Evolutionary conservation across 1,284 basidiomycete species (phyloP), one percentile per base, ranked within the genome.

Genomic region (Hortiboletus rubellus): DNA sequence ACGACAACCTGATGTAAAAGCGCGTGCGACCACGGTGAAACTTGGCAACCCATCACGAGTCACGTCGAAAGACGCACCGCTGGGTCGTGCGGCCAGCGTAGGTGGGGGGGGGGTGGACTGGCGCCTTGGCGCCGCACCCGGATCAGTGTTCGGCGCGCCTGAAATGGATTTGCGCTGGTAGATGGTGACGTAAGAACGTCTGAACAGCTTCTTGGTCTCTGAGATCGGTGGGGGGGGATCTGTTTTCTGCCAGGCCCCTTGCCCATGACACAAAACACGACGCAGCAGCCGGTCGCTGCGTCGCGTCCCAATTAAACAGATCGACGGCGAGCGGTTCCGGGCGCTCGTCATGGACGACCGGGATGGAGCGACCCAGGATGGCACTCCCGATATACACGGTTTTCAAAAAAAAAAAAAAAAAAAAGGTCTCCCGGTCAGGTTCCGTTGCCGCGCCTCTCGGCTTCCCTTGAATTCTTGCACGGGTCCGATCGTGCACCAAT

Each of bases 121-220:
- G 44, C 54, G 51, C 54, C 10, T 56, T 54, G 54, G 40, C 50
- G 54, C 54, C 46, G 38, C 52, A 30, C 12, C 54, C 54, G 54
- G 27, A 55, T 51, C 36, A 54, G 57, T 46, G 46, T 50, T 4
- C 47, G 52, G 44, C 12, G 36, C 8, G 46, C 40, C 51, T n/a
- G 59, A 61, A 52, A 58, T 46, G 24, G 42, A 31, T 40, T 45
- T 46, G 33, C 7, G 42, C 49, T 22, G 22, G 22, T 22, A 22
- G 3, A 22, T 22, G 22, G 22, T 22, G 47, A 60, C 57, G 53
- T 63, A 63, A 47, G 24, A 22, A 27, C 5, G 40, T 31, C 37
- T 37, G 44, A 54, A 47, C 15, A 8, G 40, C 31, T 30, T n/a
- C 11, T 37, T 38, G 27, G 44, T 31, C 46, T 50, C 46, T 43